phyloP scores from a whole-genome alignment of 1,139 yeast species.

The Candida anutae region DNA sequence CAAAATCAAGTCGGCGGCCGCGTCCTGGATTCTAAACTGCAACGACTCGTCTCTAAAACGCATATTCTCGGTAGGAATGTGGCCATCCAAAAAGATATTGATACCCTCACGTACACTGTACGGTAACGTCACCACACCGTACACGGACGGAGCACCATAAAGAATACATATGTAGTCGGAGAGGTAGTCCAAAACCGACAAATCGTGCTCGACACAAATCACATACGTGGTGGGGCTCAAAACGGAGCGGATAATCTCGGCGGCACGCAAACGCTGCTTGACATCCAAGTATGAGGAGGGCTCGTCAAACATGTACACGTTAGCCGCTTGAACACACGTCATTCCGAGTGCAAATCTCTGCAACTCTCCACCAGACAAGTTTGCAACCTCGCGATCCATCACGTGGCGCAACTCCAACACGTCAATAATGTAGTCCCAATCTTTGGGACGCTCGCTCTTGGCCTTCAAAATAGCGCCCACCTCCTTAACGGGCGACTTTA shows the following conservation, averaged over 20 bases:
- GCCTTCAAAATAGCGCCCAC: conserved; percentile 79
- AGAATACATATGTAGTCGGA: conserved; percentile 94
- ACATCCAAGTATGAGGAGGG: conserved; percentile 98
- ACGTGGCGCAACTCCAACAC: conserved; percentile 69
- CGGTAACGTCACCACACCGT: conserved; percentile 96
- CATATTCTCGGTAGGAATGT: conserved; percentile 92
- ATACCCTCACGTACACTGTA: conserved; percentile 97
- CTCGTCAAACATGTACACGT: conserved; percentile 98
- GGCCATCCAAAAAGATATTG: conserved; percentile 95
- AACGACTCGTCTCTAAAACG: conserved; percentile 93
- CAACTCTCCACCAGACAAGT: conserved; percentile 95
- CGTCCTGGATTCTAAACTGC: conserved; percentile 92
- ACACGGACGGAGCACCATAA: conserved; percentile 96
- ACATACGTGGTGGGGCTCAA: conserved; percentile 71
- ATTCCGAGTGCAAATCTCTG: conserved; percentile 97
- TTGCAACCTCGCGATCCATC: conserved; percentile 75
- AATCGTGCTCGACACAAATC: conserved; percentile 96
- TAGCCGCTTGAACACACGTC: conserved; percentile 92
- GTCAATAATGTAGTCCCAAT: conserved; percentile 54
- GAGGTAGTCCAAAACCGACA: conserved; percentile 91
- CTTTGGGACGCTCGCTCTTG: conserved; percentile 59
- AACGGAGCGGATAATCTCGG: conserved; percentile 82
- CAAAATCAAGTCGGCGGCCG: conserved; percentile 66
- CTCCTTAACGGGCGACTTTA: conserved; percentile 76
- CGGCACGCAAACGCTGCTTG: conserved; percentile 97